Evolutionary conservation across 169 alveolate genomes (phyloP).

Genomic region (Perkinsus olseni): DNA sequence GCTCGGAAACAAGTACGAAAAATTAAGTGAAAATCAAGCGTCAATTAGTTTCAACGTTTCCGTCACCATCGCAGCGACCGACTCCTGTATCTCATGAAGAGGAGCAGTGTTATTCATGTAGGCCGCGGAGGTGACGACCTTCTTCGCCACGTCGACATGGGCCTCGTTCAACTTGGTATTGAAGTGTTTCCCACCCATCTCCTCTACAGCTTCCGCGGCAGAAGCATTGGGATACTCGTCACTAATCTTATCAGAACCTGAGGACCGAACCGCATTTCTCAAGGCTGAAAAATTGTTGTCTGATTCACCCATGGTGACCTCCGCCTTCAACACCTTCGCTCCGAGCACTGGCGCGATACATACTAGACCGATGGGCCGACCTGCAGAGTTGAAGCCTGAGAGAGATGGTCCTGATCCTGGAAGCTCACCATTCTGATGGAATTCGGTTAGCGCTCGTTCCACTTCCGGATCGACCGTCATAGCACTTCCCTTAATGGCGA

Average conservation of each 20-base stretch:
- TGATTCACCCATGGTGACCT: slow-evolving; percentile 39
- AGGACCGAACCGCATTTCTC: too few species aligned
- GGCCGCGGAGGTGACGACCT: slow-evolving; percentile 46
- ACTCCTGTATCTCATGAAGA: slow-evolving; percentile 24
- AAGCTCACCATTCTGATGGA: slow-evolving; percentile 2
- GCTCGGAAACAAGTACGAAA: too few species aligned
- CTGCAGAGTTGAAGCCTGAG: too few species aligned
- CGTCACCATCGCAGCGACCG: slow-evolving; percentile 22
- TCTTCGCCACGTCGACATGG: slow-evolving; percentile 27
- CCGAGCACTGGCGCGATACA: slow-evolving; percentile 50
- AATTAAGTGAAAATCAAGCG: too few species aligned
- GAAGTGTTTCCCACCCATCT: slow-evolving; percentile 35
- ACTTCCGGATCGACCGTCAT: slow-evolving; percentile 37
- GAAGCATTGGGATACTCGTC: slow-evolving; percentile 44
- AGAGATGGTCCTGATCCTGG: too few species aligned
- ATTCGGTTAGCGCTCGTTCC: slow-evolving; percentile 17
- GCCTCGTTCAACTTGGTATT: slow-evolving; percentile 29
- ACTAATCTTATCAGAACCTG: slow-evolving; percentile 8
- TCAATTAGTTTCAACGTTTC: slow-evolving; percentile 13
- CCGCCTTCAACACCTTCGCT: slow-evolving; percentile 43
- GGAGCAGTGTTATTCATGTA: slow-evolving; percentile 39
- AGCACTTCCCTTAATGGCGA: slow-evolving; percentile 45
- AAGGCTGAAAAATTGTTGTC: neutral
- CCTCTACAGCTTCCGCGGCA: slow-evolving; percentile 42
- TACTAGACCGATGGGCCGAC: slow-evolving; percentile 39